Base-by-base conservation (phyloP, 75 land plant genomes). In the Pseudotsuga menziesii region DNA sequence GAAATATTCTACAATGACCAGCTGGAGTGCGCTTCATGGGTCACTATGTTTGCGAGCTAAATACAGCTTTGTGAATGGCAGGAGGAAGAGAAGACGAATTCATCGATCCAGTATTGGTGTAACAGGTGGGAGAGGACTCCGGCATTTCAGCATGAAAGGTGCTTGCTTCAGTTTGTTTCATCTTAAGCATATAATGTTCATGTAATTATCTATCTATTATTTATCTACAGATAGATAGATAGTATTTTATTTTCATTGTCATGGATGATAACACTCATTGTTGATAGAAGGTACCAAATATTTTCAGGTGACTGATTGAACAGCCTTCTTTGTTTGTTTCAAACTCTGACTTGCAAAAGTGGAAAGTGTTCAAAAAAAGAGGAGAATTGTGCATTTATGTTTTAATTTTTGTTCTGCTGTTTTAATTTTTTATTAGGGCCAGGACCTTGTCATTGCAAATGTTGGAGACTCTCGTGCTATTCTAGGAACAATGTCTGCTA, bases 131-230 rank as follows among this genome's bases (percentile, higher is more conserved):
- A 88, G 89, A 63, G 94, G 96, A 61, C 89, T 93, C 2, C 93
- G 96, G 27, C 96, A 93, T 59, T 93, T 93, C 83, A 93, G 96
- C 78, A 89, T 93, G 96, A 93, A 88, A 91, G 96, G 96, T 93
- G 41, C 61, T 66, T 61, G n/a, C 17, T 8, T 67, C 20, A 67
- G 39, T 19, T 63, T 29, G 36, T 35, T 4, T 15, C 17, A 63
- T 63, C 27, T 63, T 5, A 29, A 63, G 39, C 39, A 27, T 22
- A 55, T 25, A 29, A 57, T 17, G 14, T 56, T 52, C 52, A 7
- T 11, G 8, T 44, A 44, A 44, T 44, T 44, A 44, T 44, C 52
- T 44, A 35, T 35, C n/a, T n/a, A n/a, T 35, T 35, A 35, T 35
- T 35, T 35, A 35, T 35, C 36, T 35, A 2, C 36, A 35, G 36